Percentiles rank a stretch among this genome's conserved stretches.
Conservation (phyloP, 176 grass and related monocot species). For the Zea mays region Zm-B73-REFERENCE-NAM-5.0 NC_050096.1:49640501-49641000, state of each 20-base stretch:
- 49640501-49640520: not conserved
- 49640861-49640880: not conserved
- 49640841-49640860: not conserved
- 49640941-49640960: conserved; percentile 3
- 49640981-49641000: conserved; percentile 4
- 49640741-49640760: not conserved
- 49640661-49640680: conserved; percentile 9
- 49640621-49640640: conserved; percentile 5
- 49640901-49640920: not conserved
- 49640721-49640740: not conserved
- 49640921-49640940: conserved; percentile 9
- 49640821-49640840: not conserved
- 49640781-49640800: conserved; percentile 4
- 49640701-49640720: not conserved
- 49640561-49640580: not conserved
- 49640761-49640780: not conserved
- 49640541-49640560: not conserved
- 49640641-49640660: conserved; percentile 16
- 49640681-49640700: not conserved
- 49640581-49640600: conserved; percentile 7
- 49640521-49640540: not conserved
- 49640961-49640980: conserved; percentile 8
- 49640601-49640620: not conserved
- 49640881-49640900: not conserved
- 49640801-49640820: not conserved